These are phyloP conservation scores for Fusarium succisae DNA, from an alignment of 2,329 filamentous ascomycete species.

Conservation along the genomic window DNA sequence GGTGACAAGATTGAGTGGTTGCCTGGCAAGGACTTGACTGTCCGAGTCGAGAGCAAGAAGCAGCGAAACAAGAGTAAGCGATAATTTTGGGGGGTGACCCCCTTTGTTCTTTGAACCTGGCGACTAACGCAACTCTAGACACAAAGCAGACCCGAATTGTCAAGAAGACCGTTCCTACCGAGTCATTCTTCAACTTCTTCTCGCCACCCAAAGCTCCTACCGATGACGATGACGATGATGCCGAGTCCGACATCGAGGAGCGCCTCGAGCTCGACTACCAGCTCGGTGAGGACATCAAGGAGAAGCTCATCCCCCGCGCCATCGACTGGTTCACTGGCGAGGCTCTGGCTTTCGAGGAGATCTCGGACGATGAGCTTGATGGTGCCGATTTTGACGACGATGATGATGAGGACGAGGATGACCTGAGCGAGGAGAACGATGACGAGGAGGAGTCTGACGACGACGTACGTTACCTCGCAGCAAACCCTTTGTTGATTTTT, in stretches of 20 bases:
- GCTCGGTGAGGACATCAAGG: constrained; percentile 98
- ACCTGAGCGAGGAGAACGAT: constrained; percentile 84
- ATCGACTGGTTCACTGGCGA: constrained; percentile 99
- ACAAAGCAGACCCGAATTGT: constrained; percentile 99
- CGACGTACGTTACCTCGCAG: constrained; percentile 62
- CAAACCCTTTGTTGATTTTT: background rate
- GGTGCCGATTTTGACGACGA: constrained; percentile 88
- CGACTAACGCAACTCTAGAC: constrained; percentile 64
- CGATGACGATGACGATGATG: constrained; percentile 76
- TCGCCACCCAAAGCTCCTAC: constrained; percentile 88
- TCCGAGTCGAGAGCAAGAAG: constrained; percentile 98
- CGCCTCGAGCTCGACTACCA: constrained; percentile 98
- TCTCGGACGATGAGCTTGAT: constrained; percentile 83
- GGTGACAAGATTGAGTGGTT: constrained; percentile 99
- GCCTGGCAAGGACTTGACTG: constrained; percentile 88
- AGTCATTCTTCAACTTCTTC: constrained; percentile 99
- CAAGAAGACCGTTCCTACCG: constrained; percentile 98
- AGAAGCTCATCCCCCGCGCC: constrained; percentile 97
- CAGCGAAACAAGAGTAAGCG: constrained; percentile 97
- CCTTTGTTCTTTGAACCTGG: background rate
- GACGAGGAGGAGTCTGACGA: constrained; percentile 85
- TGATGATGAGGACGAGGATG: constrained; percentile 92
- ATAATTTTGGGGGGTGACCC: background rate
- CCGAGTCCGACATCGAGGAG: constrained; percentile 92
- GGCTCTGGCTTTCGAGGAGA: constrained; percentile 94